Evolutionary conservation across 495 filamentous ascomycete genomes (phyloP), one percentile per base, ranked within the genome.

Genomic region (Aspergillus nidulans): DNA sequence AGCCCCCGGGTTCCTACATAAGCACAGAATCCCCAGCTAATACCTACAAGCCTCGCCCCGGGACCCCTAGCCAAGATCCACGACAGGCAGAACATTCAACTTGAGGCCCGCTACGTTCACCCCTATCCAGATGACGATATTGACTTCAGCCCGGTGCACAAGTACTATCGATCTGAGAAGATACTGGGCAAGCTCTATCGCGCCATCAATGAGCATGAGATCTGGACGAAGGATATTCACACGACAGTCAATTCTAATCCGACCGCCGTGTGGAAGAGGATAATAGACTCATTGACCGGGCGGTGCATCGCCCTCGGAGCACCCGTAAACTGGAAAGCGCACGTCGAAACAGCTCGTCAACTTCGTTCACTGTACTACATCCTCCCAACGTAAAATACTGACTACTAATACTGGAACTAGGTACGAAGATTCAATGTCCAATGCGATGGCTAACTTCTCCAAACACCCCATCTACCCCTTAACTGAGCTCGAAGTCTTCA

Each of bases 401-500:
- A 42, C 25, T 15, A 19, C 2, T 18, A 20, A 15, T 3, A 16
- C 1, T 34, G 4, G 4, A 28, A 4, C 24, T 41, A 89, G 85
- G 10, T 95, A 92, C 64, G 82, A 91, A 56, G 80, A 84, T 10
- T 73, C 67, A 38, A 67, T 95, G 0, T 56, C 66, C 9, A 72
- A 74, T 19, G 72, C 79, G 4, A 87, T 86, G 76, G 66, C 71
- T 32, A 62, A 76, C 2, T 85, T 80, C 63, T 82, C 81, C 0
- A 77, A 83, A 3, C 77, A 85, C 25, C 81, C 82, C 0, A 65
- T 63, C 36, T 73, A 80, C 23, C 75, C 74, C 13, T 72, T 95
- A 10, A 81, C 68, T 3, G 90, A 95, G 63, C 65, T 86, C 10
- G 90, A 95, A 69, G 87, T 88, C 20, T 89, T 92, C 64, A 77